Evolutionary conservation across 345 rosid species (phyloP), one percentile per base, ranked within the genome.

Genomic region (Citrus medica): DNA sequence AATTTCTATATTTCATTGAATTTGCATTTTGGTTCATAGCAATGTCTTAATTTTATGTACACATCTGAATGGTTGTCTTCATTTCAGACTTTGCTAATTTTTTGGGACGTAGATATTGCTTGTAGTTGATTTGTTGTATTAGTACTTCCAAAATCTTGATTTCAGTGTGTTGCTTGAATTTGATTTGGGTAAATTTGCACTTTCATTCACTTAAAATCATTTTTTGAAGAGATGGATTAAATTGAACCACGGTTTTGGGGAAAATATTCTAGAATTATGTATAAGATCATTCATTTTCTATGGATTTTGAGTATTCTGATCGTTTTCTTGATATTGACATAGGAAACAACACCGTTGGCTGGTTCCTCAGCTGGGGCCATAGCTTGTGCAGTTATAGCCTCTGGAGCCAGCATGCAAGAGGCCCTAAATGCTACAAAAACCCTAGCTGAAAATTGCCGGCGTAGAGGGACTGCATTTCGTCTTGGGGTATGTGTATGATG

Each of bases 341-440:
- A 96, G 98, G 97, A 96, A 51, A 94, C 92, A 13, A 92, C 98
- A 69, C 99, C 99, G 66, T 82, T 96, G 59, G 93, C 98, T 27
- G 98, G 99, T 77, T 85, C 98, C 55, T 95, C 99, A 58, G 99
- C 98, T 68, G 98, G 98, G 46, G 97, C 99, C 76, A 90, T 96
- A 35, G 90, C 89, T 13, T 91, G 98, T 86, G 99, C 95, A 1
- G 91, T 85, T 67, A 83, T 96, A 61, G 93, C 97, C 63, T 94
- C 98, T 67, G 98, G 97, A 37, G 80, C 89, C 28, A 88, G 88
- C 61, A 96, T 91, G 98, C 80, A 74, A 13, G 96, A 91, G 67
- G 98, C 94, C 35, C 80, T 96, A 77, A 65, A 78, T 60, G 93
- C 88, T 75, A 92, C 95, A 67, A 94, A 96, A 85, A 30, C 74